Percentiles rank a stretch among this genome's conserved stretches.
These are phyloP conservation scores for Auricularia auricula-judae DNA, from an alignment of 768 basidiomycete genomes.

Conservation along the genomic window DNA sequence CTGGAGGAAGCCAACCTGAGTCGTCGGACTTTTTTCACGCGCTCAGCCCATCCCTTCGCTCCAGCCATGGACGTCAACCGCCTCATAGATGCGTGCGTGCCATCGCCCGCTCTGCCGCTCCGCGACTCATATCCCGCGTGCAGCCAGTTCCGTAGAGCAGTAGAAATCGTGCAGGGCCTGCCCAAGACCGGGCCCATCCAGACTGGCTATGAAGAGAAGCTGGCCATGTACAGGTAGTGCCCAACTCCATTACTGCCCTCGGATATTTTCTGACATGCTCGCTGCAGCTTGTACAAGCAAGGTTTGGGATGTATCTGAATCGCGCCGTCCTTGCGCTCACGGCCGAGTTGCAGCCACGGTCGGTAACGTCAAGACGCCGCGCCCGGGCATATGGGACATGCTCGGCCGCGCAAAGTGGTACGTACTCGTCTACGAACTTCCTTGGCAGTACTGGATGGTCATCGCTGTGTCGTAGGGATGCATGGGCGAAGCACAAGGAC, in stretches of 20 bases:
- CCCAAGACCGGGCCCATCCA: conserved; percentile 94
- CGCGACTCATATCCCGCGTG: not conserved
- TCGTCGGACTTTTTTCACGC: too few relatives aligned
- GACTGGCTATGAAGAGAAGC: conserved; percentile 90
- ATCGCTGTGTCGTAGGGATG: conserved; percentile 49
- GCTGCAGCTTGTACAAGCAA: conserved; percentile 78
- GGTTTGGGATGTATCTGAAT: conserved; percentile 31
- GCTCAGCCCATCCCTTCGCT: not conserved
- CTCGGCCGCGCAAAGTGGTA: conserved; percentile 90
- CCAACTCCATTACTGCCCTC: not conserved
- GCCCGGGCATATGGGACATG: conserved; percentile 87
- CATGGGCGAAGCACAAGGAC: conserved; percentile 90
- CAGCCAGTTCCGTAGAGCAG: conserved; percentile 82
- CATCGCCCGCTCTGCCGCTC: not conserved
- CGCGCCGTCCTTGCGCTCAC: not conserved
- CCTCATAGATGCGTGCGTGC: not conserved
- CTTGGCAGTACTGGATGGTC: not conserved
- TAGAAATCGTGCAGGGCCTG: conserved; percentile 85
- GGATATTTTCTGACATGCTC: conserved; percentile 6
- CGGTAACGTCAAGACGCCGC: conserved; percentile 68
- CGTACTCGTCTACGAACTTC: conserved; percentile 10
- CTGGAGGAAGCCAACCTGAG: too few relatives aligned
- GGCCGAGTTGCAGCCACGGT: conserved; percentile 53
- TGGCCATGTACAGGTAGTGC: conserved; percentile 77
- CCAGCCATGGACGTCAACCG: not conserved